These are phyloP conservation scores for Xylaria sp. DNA, from an alignment of 2,329 filamentous ascomycete genomes.

Conservation along the genomic window DNA sequence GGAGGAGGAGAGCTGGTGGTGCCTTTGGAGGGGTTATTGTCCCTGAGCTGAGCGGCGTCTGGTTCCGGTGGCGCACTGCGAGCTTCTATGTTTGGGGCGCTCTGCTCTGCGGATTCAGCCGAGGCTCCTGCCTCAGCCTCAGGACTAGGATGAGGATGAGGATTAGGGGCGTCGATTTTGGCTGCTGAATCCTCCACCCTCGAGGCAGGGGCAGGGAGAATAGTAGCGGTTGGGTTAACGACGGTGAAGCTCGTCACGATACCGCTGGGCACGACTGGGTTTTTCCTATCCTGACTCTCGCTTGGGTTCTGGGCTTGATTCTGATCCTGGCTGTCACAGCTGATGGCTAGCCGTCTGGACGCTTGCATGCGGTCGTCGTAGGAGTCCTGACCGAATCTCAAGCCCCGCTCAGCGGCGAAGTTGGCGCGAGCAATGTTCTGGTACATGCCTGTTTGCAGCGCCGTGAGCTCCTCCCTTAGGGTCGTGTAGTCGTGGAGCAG, in stretches of 20 bases:
- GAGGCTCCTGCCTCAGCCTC: constrained; percentile 10
- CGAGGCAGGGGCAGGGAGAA: neutral
- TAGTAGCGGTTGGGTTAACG: constrained; percentile 3
- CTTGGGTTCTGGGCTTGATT: neutral
- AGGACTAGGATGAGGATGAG: neutral
- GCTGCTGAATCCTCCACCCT: constrained; percentile 25
- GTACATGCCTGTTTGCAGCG: constrained; percentile 66
- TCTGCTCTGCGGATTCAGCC: constrained; percentile 9
- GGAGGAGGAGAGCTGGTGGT: constrained; percentile 13
- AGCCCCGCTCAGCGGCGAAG: constrained; percentile 72
- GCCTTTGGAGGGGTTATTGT: neutral
- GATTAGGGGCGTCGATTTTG: constrained; percentile 6
- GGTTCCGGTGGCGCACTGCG: neutral
- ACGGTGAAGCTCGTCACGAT: constrained; percentile 44
- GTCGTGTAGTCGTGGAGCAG: constrained; percentile 75
- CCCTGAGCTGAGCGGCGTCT: constrained; percentile 2
- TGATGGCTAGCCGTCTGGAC: constrained; percentile 56
- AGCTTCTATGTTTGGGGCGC: constrained; percentile 20
- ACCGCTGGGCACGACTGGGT: constrained; percentile 18
- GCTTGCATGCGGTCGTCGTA: constrained; percentile 82
- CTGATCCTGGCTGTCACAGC: neutral
- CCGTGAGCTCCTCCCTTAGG: constrained; percentile 65
- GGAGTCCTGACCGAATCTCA: constrained; percentile 74
- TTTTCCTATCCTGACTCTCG: constrained; percentile 5
- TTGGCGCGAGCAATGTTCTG: constrained; percentile 78